Base-by-base conservation (phyloP, 2,329 filamentous ascomycete genomes). In the Xylariaceae sp. region DNA sequence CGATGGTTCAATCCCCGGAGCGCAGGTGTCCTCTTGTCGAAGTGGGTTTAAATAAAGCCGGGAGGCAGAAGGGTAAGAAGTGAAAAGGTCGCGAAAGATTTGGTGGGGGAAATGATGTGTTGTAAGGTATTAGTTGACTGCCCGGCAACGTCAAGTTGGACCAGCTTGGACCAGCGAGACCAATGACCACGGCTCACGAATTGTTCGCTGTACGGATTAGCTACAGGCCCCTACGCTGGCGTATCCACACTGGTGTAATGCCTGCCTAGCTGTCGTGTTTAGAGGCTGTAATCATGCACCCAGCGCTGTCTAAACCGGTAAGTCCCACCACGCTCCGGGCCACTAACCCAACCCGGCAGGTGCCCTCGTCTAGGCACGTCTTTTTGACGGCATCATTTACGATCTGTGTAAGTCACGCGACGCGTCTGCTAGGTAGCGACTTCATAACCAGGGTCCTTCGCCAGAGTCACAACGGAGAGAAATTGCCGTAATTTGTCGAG, bases 371-470 rank as follows among this genome's bases (percentile, higher is more conserved):
- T 17, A 50, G 10, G 15, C 47, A 11, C 18, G 9, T 18, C 10
- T 9, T 50, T 50, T 18, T 50, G 18, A 18, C 47, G 18, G 10
- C 7, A n/a, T 13, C 37, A 42, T 13, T 51, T 51, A 51, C 11
- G 49, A 50, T 15, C 10, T 11, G 17, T 47, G n/a, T 35, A 39
- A n/a, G n/a, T 37, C 17, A 37, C 58, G 51, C 58, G 55, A 60
- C 55, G 58, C 58, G 57, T 35, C 49, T 23, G 34, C 37, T 59
- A 47, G 37, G 39, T 13, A 42, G 23, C 23, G 2, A 42, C 37
- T 9, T 42, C 8, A 13, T 7, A 42, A 3, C 37, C 37, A 42
- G 8, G 37, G 37, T 9, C n/a, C 18, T 56, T 34, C 30, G 10
- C 23, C 17, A 11, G 34, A 18, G 37, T 51, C 11, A 42, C 37